Conservation (phyloP, 2,329 filamentous ascomycete genomes). For the Talaromyces rugulosus region DNA sequence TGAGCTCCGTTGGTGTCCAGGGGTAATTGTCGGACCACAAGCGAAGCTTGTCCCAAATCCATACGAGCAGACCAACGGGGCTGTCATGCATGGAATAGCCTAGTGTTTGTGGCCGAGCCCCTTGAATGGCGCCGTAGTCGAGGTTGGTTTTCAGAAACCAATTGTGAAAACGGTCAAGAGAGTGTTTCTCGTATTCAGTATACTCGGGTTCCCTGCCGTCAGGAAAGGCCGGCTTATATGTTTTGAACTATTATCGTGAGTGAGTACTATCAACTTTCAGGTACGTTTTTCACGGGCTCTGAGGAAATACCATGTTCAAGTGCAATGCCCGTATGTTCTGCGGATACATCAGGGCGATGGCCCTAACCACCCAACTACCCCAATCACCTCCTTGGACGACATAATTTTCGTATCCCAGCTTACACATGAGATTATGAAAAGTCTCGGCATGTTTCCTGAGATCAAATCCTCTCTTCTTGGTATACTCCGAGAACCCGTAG, state of each 20-base stretch:
- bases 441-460: neutral
- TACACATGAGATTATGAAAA: neutral
- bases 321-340: conserved; percentile 17
- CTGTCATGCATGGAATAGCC: conserved; percentile 22
- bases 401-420: conserved; percentile 1
- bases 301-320: neutral
- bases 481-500: neutral
- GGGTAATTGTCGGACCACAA: conserved; percentile 17
- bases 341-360: conserved; percentile 20
- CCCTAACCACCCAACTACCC: conserved; percentile 22
- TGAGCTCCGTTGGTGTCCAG: conserved; percentile 20
- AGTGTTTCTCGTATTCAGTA: conserved; percentile 15
- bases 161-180: conserved; percentile 11
- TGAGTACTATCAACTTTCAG: neutral
- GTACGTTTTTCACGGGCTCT: neutral
- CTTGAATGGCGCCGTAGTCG: conserved; percentile 17
- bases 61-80: conserved; percentile 24
- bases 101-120: conserved; percentile 20
- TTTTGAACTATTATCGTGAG: conserved; percentile 18
- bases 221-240: conserved; percentile 6
- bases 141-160: conserved; percentile 10
- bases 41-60: conserved; percentile 23
- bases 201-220: conserved; percentile 8
- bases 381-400: conserved; percentile 3
- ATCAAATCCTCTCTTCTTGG: neutral